Evolutionary conservation across 148 eudicot species (phyloP), one percentile per base, ranked within the genome.

Genomic region (Camellia granthamiana): DNA sequence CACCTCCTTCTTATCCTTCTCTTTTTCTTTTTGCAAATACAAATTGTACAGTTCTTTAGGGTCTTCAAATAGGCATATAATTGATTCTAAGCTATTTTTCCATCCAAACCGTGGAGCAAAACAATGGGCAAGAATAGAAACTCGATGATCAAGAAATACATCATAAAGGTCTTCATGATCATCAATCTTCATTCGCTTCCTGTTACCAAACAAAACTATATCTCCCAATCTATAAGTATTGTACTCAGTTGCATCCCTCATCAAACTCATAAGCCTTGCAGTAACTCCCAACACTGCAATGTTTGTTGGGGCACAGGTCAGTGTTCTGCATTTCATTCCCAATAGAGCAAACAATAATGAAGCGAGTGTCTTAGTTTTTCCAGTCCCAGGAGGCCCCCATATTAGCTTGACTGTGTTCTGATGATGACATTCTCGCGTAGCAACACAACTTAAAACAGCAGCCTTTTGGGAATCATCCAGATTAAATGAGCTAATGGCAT

Each of bases 361-460:
- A 66, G 80, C 87, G 44, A 84, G 78, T 0, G 93, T 90, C 78
- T 87, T 90, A 3, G 93, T 90, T 72, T 88, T 90, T 52, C 94
- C 92, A 2, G 90, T 91, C 19, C 94, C 92, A 0, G 92, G 90
- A 43, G 94, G 94, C 7, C 94, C 92, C 92, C 94, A 89, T 44
- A 91, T 91, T 19, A 91, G 88, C 69, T 86, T 86, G n/a, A 88
- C 76, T 11, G 63, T 82, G 18, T 78, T 77, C 18, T 81, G 71
- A 51, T 85, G 78, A 41, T 23, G 69, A 67, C 90, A 89, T 52
- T 89, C 74, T 55, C 85, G 88, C 79, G 83, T 82, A 63, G 69
- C 69, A 72, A 86, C 67, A 77, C 90, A 84, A 49, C 76, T 79
- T 3, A 80, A 67, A 47, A 91, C 85, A 46, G 92, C 91, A 5